Conservation (phyloP, 352 stramenopile species). For the Phytopythium mirpurense region DNA sequence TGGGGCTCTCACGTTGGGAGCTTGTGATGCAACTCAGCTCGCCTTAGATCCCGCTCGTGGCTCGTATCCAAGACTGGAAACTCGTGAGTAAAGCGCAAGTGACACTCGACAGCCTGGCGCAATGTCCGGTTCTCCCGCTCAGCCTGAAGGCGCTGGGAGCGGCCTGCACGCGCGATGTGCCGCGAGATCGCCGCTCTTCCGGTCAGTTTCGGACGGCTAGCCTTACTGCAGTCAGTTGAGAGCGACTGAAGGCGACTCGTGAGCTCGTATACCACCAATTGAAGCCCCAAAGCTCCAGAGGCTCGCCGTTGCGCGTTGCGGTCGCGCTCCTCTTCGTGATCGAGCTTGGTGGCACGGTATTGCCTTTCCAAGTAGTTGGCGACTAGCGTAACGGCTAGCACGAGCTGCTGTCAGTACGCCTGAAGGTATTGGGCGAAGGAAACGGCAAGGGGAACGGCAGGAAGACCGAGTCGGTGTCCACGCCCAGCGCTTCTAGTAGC, state of each 20-base stretch:
- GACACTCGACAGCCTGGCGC: constrained; percentile 8
- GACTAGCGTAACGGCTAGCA: too few relatives aligned
- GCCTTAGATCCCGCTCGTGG: too few relatives aligned
- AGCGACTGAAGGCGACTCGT: constrained; percentile 6
- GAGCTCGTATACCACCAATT: constrained; percentile 14
- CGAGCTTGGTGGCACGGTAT: background rate
- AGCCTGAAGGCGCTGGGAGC: constrained; percentile 1
- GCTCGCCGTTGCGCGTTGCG: constrained; percentile 22
- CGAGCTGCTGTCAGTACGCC: too few relatives aligned
- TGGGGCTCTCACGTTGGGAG: too few relatives aligned
- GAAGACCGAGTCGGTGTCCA: background rate
- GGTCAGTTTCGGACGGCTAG: background rate
- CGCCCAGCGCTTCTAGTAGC: background rate
- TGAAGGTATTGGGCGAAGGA: background rate
- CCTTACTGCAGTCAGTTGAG: background rate
- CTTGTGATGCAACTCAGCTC: too few relatives aligned
- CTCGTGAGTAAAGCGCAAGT: background rate
- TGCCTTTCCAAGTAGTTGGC: too few relatives aligned
- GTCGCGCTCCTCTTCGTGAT: constrained; percentile 10
- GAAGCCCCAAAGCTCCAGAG: constrained; percentile 19
- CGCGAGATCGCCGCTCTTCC: constrained; percentile 11
- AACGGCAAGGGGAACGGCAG: background rate
- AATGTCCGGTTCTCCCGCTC: constrained; percentile 19
- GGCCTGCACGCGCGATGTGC: constrained; percentile 18
- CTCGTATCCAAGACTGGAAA: background rate